Evolutionary conservation across 2,329 filamentous ascomycete species (phyloP), one percentile per base, ranked within the genome.

Genomic region (Exophiala alcalophila): DNA sequence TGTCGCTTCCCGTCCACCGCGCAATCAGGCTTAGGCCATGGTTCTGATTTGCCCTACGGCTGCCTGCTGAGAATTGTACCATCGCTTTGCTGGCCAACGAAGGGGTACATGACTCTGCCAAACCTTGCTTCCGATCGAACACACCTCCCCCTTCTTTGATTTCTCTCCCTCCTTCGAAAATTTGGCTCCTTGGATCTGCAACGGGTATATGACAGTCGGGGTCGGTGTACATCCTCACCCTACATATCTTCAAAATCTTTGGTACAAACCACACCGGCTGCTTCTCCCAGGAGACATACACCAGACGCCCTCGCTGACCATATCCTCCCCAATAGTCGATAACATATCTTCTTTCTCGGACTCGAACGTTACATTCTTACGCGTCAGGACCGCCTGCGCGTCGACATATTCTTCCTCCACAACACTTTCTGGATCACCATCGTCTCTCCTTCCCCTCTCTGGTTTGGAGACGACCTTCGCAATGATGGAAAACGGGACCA

Each of bases 401-500:
- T n/a, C n/a, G n/a, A n/a, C n/a, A n/a, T n/a, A n/a, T n/a, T n/a
- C n/a, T n/a, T n/a, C n/a, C n/a, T n/a, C n/a, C n/a, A n/a, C n/a
- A n/a, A n/a, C n/a, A n/a, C n/a, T n/a, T n/a, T n/a, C n/a, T n/a
- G 19, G 25, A 15, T 14, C 9, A 28, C 18, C 36, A 12, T 19
- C 26, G 18, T 14, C 2, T 15, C 23, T 28, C 19, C 12, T 28
- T 12, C 10, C 20, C 23, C 16, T 30, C 30, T 23, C 32, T 21
- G 14, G 10, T 5, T 24, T 23, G 14, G 57, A 47, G 41, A 64
- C 65, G 62, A 56, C 59, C 49, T 61, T 61, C 41, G 59, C 60
- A 24, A 65, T 66, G 44, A 66, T 67, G 47, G 58, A 61, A 15
- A 65, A 66, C 49, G 48, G 60, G 44, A 57, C 55, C 34, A 52